Conservation (phyloP, 257 asterid genomes). For the Scutellaria minor region DNA sequence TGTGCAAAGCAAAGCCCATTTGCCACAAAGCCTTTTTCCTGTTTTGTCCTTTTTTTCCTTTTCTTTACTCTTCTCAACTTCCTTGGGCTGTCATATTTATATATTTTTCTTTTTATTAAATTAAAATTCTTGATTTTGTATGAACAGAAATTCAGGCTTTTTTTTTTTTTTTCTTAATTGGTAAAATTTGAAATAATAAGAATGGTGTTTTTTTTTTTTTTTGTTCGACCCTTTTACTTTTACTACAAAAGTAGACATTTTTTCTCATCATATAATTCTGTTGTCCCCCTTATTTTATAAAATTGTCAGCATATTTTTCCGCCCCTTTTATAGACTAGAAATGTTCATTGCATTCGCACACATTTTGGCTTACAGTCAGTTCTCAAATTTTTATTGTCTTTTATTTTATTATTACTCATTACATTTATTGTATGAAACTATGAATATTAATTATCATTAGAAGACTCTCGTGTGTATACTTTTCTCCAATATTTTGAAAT, state of each 20-base stretch:
- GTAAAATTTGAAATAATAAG: slow-evolving; percentile 9
- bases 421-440: not conserved
- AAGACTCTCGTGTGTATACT: not conserved
- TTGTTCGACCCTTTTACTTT: not conserved
- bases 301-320: slow-evolving; percentile 12
- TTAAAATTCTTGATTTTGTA: slow-evolving; percentile 1
- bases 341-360: not conserved
- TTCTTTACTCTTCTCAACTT: not conserved
- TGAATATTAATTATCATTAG: slow-evolving; percentile 11
- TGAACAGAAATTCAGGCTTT: not conserved
- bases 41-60: slow-evolving; percentile 18
- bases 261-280: not conserved
- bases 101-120: not conserved
- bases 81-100: not conserved
- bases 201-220: not conserved
- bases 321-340: slow-evolving; percentile 36
- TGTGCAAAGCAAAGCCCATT: slow-evolving; percentile 33
- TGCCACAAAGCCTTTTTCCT: slow-evolving; percentile 20
- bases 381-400: not conserved
- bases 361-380: slow-evolving; percentile 26
- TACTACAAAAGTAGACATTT: not conserved
- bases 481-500: slow-evolving; percentile 34
- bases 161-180: not conserved
- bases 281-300: slow-evolving; percentile 1
- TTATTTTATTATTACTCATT: not conserved